Evolutionary conservation across 805 yeast genomes (phyloP).

Genomic region (Saturnispora zaruensis): DNA sequence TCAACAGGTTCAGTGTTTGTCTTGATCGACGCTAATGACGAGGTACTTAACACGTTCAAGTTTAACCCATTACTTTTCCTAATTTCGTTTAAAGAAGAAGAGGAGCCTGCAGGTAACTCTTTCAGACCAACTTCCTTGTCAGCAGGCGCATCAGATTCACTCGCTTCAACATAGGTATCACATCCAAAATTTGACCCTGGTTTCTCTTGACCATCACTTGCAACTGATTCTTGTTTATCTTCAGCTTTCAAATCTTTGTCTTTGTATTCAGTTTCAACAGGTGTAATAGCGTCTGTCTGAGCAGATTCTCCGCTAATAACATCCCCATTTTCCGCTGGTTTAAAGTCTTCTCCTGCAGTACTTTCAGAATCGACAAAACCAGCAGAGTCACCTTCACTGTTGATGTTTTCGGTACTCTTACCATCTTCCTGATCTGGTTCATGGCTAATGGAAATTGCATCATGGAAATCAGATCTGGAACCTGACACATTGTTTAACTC

Average conservation of each 20-base stretch:
- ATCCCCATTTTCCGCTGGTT: neutral
- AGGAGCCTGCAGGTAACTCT: neutral
- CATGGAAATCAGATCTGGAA: neutral
- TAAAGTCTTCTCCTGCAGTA: neutral
- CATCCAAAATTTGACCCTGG: neutral
- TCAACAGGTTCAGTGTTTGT: neutral
- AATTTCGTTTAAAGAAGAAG: neutral
- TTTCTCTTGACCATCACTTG: neutral
- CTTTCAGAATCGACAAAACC: neutral
- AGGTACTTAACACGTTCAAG: neutral
- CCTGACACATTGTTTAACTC: neutral
- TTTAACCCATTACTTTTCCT: constrained; percentile 1
- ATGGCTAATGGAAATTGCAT: neutral
- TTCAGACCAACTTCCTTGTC: neutral
- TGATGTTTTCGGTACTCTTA: neutral
- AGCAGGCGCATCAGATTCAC: neutral
- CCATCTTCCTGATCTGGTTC: neutral
- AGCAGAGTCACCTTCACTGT: neutral
- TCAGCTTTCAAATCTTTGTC: neutral
- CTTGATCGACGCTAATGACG: neutral
- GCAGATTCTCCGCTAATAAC: neutral
- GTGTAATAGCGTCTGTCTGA: neutral
- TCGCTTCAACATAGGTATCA: neutral
- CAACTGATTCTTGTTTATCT: neutral
- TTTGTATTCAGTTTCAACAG: neutral